These are phyloP conservation scores for Monosporascus sp. DNA, from an alignment of 2,329 filamentous ascomycete species.

Conservation along the genomic window DNA sequence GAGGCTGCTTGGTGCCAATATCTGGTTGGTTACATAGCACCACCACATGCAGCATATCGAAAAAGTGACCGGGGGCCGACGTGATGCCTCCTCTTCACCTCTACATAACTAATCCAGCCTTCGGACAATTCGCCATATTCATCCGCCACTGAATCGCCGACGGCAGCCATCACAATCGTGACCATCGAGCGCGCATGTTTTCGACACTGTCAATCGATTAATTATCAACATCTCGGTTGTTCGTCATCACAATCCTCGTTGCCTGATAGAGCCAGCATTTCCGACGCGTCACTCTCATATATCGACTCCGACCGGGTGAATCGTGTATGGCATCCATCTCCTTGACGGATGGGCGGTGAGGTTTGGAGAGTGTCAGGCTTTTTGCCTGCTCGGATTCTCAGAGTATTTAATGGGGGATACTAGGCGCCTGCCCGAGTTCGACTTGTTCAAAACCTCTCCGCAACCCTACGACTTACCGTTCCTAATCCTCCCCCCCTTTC, in stretches of 20 bases:
- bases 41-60: too few species aligned
- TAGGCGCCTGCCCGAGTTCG: too few species aligned
- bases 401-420: slow-evolving; percentile 1
- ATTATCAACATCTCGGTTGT: too few species aligned
- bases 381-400: slow-evolving; percentile 36
- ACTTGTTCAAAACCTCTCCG: neutral
- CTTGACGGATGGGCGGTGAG: slow-evolving; percentile 42
- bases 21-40: too few species aligned
- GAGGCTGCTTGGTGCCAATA: too few species aligned
- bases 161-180: neutral
- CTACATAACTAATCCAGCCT: too few species aligned
- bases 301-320: neutral
- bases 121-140: neutral
- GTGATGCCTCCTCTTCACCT: too few species aligned
- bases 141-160: neutral
- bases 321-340: neutral
- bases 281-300: neutral
- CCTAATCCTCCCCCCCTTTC: too few species aligned
- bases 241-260: neutral
- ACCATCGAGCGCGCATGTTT: neutral
- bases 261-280: neutral
- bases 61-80: too few species aligned
- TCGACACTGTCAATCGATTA: too few species aligned
- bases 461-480: neutral
- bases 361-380: slow-evolving; percentile 42